These are phyloP conservation scores for Cladobotryum protrusum DNA, from an alignment of 2,329 filamentous ascomycete species.

Conservation along the genomic window DNA sequence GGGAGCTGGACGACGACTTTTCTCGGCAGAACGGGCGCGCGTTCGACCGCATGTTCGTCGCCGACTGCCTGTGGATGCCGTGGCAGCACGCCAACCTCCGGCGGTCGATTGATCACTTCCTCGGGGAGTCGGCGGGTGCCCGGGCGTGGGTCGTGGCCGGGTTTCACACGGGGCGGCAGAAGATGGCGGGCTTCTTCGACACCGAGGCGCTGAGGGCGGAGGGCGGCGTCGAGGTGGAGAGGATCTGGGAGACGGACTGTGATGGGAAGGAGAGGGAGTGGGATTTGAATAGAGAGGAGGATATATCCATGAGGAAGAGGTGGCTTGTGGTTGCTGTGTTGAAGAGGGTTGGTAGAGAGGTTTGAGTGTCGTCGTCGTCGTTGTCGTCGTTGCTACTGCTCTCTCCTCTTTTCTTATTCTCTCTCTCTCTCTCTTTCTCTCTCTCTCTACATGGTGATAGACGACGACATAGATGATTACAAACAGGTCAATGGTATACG, in stretches of 20 bases:
- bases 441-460: too few species aligned
- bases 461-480: too few species aligned
- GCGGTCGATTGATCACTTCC: slow-evolving; percentile 56
- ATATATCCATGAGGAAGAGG: slow-evolving; percentile 57
- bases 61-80: slow-evolving; percentile 72
- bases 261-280: slow-evolving; percentile 57
- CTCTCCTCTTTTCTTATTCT: too few species aligned
- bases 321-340: slow-evolving; percentile 61
- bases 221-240: slow-evolving; percentile 53
- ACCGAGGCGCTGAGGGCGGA: slow-evolving; percentile 33
- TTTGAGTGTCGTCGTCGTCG: background rate
- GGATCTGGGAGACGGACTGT: slow-evolving; percentile 63
- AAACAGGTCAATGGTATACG: too few species aligned
- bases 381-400: background rate
- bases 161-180: slow-evolving; percentile 64
- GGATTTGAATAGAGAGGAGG: slow-evolving; percentile 56
- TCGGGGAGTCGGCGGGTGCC: slow-evolving; percentile 37
- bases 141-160: slow-evolving; percentile 61
- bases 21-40: slow-evolving; percentile 19
- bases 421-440: too few species aligned
- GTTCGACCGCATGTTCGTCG: slow-evolving; percentile 60
- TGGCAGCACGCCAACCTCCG: slow-evolving; percentile 63
- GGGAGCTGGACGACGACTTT: slow-evolving; percentile 32
- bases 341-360: slow-evolving; percentile 25
- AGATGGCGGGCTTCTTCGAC: slow-evolving; percentile 61